Evolutionary conservation across 176 grass and related monocot genomes (phyloP), one percentile per base, ranked within the genome.

Genomic region (Rhynchospora pubera): DNA sequence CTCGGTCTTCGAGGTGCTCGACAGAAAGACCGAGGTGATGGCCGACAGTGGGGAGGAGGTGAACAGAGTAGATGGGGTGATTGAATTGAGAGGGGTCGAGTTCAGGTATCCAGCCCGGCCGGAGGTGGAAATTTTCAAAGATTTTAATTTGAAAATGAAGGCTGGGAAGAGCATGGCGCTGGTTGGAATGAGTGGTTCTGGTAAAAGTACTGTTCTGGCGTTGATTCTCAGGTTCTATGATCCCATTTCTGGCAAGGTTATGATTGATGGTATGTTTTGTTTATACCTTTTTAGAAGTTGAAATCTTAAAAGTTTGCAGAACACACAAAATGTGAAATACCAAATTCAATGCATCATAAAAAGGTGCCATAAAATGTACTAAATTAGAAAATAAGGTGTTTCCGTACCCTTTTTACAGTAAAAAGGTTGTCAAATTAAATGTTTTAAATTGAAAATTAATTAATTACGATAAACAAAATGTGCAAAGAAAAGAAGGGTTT

Each of bases 111-210:
- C 96, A 2, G 80, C 96, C 8, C 84, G 95, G 85, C 89, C 95
- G 0, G 96, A 93, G 21, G 89, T 94, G 45, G 44, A 62, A 28
- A 87, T 98, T 47, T 98, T 98, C 85, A 93, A 83, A 18, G 92
- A 89, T 9, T 93, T 98, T 6, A 85, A 94, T 83, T 80, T 98
- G 82, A 84, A 86, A 52, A 92, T 98, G 87, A 98, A 79, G 84
- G 90, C 92, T 11, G 90, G 96, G 73, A 98, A 88, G 76, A 98
- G 96, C 90, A 94, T 98, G 96, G 96, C 96, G 11, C 77, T 98
- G 57, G 96, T 98, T 21, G 96, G 96, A 0, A 94, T 93, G 89
- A 98, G 96, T 57, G 96, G 96, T 56, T 98, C 96, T 0, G 96
- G 95, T 59, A 98, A 98, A 85, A 98, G 96, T 83, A 94, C 90